A percentile compares a stretch with the other conserved stretches of the same genome.
Evolutionary conservation across 2,329 filamentous ascomycete genomes (phyloP).

Genomic region (Aspergillus niger): DNA sequence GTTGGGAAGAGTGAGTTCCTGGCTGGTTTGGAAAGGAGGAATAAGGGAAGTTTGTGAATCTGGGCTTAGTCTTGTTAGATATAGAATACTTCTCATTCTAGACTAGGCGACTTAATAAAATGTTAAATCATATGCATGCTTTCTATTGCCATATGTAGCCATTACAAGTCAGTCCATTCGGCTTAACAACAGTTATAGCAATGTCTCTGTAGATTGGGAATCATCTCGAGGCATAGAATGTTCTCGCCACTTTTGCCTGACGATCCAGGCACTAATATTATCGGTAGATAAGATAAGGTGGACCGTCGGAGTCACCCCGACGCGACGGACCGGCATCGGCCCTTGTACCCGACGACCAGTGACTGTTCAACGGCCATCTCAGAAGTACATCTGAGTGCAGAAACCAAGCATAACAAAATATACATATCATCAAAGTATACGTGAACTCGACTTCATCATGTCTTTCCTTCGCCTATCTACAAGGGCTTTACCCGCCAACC

Average conservation of each 20-base stretch:
- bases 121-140: too few relatives aligned
- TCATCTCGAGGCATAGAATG: too few relatives aligned
- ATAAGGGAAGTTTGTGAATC: neutral
- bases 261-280: neutral
- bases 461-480: neutral
- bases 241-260: neutral
- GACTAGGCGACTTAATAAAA: too few relatives aligned
- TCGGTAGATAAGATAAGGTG: neutral
- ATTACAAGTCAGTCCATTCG: too few relatives aligned
- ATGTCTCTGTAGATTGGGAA: too few relatives aligned
- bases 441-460: neutral
- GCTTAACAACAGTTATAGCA: too few relatives aligned
- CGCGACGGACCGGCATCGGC: neutral
- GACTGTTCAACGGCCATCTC: neutral
- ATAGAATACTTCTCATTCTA: too few relatives aligned
- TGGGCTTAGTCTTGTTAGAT: neutral
- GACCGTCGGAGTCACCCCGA: neutral
- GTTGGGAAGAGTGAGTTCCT: slow-evolving; percentile 22
- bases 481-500: neutral
- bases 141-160: too few relatives aligned
- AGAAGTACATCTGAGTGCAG: neutral
- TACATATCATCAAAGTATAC: neutral
- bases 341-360: neutral
- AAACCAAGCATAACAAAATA: neutral
- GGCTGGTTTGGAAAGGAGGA: slow-evolving; percentile 14